Base-by-base conservation (phyloP, 345 rosid species). In the Gossypium mustelinum region DNA sequence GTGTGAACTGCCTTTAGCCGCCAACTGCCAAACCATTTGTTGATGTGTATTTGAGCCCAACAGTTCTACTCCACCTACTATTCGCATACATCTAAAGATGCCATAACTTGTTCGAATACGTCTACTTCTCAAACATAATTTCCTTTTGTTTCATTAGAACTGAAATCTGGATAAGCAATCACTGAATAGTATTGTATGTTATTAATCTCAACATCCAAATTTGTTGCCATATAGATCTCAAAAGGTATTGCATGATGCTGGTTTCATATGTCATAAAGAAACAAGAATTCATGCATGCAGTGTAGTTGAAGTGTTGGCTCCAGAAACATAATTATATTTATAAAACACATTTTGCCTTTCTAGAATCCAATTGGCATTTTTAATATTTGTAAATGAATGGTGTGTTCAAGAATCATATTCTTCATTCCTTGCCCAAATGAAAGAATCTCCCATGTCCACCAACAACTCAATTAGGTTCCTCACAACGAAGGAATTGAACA, bases 401-500 rank as follows among this genome's bases (percentile, higher is more conserved):
- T 47, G 18, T 27, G 12, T 20, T 17, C 18, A 13, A 62, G 62
- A 20, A 76, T 39, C 34, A n/a, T 54, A 29, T 8, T 16, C 54
- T 55, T 13, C 63, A 39, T 71, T 56, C 12, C 9, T 20, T 11
- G 17, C 11, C 55, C 14, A 2, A 61, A 25, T 17, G 34, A 55
- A 12, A 18, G n/a, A 41, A 11, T 48, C 41, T 55, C 14, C 12
- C 74, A 3, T 47, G 8, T 16, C 62, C 55, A 5, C 69, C 14
- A 60, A 51, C 56, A 39, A 70, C 47, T 81, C 75, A 87, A 75
- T 80, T 72, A 78, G 83, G 65, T 52, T 82, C 88, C 55, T 85
- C 85, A 2, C 50, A 77, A 34, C 81, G 81, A 63, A 84, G 57
- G 80, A 85, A 87, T 20, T 82, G 87, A 81, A 81, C 86, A 41